These are phyloP conservation scores for Eucommia ulmoides DNA, from an alignment of 257 asterid genomes.

Conservation along the genomic window DNA sequence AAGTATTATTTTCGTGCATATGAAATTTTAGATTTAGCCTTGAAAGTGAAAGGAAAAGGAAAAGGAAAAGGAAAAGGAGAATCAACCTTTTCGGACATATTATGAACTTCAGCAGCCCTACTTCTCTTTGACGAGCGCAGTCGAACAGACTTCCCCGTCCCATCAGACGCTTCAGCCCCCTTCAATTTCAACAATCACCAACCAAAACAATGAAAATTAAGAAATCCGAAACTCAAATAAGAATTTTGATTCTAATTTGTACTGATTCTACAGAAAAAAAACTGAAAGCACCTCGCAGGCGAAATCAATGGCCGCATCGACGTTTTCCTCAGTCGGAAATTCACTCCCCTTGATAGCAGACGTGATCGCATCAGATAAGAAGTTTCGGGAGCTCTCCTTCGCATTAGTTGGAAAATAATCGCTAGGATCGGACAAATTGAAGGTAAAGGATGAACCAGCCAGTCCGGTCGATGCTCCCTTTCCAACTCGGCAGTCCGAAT, in stretches of 20 bases:
- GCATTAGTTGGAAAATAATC: conserved; percentile 21
- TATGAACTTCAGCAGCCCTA: conserved; percentile 91
- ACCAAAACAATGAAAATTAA: background rate
- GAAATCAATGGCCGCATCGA: too few species aligned
- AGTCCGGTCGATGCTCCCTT: conserved; percentile 14
- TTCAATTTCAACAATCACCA: conserved; percentile 10
- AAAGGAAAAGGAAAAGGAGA: conserved; percentile 2
- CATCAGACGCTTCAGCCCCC: conserved; percentile 58
- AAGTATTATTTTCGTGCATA: too few species aligned
- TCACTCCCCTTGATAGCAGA: conserved; percentile 26
- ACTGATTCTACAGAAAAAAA: background rate
- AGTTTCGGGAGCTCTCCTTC: conserved; percentile 14
- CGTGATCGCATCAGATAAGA: conserved; percentile 25
- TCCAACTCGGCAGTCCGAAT: conserved; percentile 10
- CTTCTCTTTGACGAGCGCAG: conserved; percentile 77
- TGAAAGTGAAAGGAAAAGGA: too few species aligned
- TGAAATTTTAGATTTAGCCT: too few species aligned
- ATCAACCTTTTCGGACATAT: conserved; percentile 84
- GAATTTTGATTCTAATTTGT: background rate
- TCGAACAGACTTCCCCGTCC: conserved; percentile 22
- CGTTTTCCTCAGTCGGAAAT: too few species aligned
- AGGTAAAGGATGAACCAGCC: conserved; percentile 38
- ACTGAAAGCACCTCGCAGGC: too few species aligned
- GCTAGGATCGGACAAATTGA: conserved; percentile 60
- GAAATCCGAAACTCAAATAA: background rate